phyloP scores from a whole-genome alignment of 2,329 filamentous ascomycete genomes.

The Colletotrichum tanaceti region DNA sequence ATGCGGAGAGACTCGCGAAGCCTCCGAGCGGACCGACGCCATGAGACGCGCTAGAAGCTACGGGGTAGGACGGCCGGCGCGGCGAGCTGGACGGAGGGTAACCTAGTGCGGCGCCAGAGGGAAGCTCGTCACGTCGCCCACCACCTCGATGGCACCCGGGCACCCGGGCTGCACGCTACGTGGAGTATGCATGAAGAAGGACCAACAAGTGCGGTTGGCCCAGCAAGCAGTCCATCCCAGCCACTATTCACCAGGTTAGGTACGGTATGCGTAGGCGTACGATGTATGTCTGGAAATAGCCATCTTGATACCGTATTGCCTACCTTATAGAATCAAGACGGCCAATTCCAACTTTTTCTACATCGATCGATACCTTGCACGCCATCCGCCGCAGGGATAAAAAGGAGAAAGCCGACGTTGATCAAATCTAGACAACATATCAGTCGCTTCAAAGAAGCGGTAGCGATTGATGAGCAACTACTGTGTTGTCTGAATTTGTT shows the following conservation, averaged over 20 bases:
- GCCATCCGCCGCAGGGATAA: no score
- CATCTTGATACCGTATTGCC: no score
- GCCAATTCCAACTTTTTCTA: no score
- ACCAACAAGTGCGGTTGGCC: background rate
- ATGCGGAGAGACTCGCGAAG: background rate
- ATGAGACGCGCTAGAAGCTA: slow-evolving; percentile 7
- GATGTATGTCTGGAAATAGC: background rate
- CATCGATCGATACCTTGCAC: no score
- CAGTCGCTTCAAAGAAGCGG: no score
- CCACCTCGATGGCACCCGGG: background rate
- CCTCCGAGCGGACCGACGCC: slow-evolving; percentile 8
- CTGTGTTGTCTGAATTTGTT: no score
- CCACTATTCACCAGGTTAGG: no score
- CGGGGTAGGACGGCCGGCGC: background rate
- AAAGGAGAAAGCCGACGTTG: no score
- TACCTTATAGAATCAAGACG: no score
- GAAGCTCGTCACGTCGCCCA: slow-evolving; percentile 1
- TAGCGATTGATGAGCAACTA: no score
- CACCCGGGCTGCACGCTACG: background rate
- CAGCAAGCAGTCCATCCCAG: background rate
- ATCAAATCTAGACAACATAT: no score
- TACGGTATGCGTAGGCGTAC: no score
- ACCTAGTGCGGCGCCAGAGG: slow-evolving; percentile 6
- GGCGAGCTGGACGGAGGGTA: background rate
- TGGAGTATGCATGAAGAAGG: background rate